These are phyloP conservation scores for Ulota crispa DNA, from an alignment of 225 moss, liverwort and hornwort genomes.

Conservation along the genomic window DNA sequence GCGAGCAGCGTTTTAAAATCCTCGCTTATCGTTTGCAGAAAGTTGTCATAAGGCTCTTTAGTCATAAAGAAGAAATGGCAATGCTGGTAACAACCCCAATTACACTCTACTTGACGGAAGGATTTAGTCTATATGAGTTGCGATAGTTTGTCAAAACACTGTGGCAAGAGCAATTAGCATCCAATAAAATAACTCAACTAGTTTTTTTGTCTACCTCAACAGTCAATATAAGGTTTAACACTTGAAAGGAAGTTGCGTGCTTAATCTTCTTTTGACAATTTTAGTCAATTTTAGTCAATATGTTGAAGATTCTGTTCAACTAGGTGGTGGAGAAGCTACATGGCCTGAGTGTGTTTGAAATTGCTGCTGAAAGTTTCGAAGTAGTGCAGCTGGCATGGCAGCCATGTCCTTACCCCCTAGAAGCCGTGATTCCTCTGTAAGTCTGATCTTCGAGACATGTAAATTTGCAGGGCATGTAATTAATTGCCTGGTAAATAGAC, in stretches of 20 bases:
- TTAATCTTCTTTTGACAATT: neutral
- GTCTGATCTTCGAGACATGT: neutral
- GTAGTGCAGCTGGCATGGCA: slow-evolving; percentile 51
- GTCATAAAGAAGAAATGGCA: neutral
- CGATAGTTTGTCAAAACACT: neutral
- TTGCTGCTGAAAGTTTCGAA: slow-evolving; percentile 28
- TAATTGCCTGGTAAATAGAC: neutral
- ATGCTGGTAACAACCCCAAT: neutral
- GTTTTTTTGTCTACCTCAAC: neutral
- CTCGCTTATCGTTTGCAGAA: neutral
- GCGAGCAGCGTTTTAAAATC: neutral
- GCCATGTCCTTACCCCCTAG: slow-evolving; percentile 30
- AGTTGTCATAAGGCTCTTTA: neutral
- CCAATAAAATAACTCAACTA: neutral
- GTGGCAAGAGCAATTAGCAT: neutral
- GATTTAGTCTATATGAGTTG: neutral
- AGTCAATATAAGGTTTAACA: neutral
- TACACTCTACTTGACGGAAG: neutral
- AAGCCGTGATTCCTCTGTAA: slow-evolving; percentile 56
- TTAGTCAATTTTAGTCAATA: neutral
- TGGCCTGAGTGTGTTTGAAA: slow-evolving; percentile 52
- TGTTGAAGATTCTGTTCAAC: neutral
- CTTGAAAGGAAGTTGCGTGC: neutral
- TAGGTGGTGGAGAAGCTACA: slow-evolving; percentile 55
- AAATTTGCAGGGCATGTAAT: neutral